Evolutionary conservation across 2,329 filamentous ascomycete species (phyloP).

Genomic region (Amphichorda felina): DNA sequence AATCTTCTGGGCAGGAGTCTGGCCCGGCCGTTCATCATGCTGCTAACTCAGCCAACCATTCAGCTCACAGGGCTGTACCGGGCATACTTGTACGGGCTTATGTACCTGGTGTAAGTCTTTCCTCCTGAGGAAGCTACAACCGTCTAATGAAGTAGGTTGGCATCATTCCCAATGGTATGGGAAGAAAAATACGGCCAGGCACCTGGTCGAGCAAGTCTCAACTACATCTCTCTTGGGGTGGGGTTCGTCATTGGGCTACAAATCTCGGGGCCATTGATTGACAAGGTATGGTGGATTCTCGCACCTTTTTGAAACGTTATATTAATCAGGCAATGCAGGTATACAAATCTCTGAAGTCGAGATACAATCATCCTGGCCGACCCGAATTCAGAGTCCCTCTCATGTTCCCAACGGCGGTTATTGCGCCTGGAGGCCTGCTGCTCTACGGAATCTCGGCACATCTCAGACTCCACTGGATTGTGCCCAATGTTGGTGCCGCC

Average conservation of each 20-base stretch:
- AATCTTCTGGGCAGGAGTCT: slow-evolving; percentile 18
- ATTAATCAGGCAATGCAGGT: slow-evolving; percentile 8
- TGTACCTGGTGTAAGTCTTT: slow-evolving; percentile 31
- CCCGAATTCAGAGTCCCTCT: slow-evolving; percentile 22
- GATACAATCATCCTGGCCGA: slow-evolving; percentile 13
- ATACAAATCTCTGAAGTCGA: slow-evolving; percentile 12
- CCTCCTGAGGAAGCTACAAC: not conserved
- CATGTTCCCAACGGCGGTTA: slow-evolving; percentile 20
- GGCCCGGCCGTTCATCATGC: slow-evolving; percentile 33
- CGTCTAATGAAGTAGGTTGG: slow-evolving; percentile 22
- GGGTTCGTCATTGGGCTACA: slow-evolving; percentile 42
- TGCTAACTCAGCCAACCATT: slow-evolving; percentile 37
- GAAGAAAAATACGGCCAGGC: slow-evolving; percentile 32
- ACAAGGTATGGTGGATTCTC: slow-evolving; percentile 12
- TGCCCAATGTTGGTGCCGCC: slow-evolving; percentile 45
- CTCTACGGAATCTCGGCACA: slow-evolving; percentile 35
- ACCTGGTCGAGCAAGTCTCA: slow-evolving; percentile 32
- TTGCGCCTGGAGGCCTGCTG: slow-evolving; percentile 36
- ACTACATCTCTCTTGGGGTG: slow-evolving; percentile 39
- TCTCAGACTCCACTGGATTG: slow-evolving; percentile 30
- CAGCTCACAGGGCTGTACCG: slow-evolving; percentile 35
- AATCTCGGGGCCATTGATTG: slow-evolving; percentile 30
- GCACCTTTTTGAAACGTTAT: not conserved
- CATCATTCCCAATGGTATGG: slow-evolving; percentile 39
- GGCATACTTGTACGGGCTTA: slow-evolving; percentile 38